Percentiles rank a stretch among this genome's conserved stretches.
Evolutionary conservation across 1,284 basidiomycete genomes (phyloP).

Genomic region (Apiotrichum domesticum): DNA sequence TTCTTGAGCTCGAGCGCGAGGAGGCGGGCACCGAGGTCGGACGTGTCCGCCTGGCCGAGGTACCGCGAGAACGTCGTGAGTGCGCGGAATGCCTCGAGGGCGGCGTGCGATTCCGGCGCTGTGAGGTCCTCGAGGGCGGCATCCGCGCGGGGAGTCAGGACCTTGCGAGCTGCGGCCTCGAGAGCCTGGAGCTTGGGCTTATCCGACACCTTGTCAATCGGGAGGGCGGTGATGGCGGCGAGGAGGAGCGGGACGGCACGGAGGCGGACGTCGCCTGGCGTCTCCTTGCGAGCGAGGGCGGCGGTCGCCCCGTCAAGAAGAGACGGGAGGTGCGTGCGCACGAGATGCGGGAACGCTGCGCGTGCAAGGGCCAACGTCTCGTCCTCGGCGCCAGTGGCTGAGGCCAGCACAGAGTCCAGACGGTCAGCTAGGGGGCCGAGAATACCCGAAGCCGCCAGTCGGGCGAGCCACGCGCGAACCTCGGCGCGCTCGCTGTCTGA

Average conservation of each 20-base stretch:
- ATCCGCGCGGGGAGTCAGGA: not conserved
- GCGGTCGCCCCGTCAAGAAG: not conserved
- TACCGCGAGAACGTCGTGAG: conserved; percentile 4
- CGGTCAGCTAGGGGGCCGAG: conserved; percentile 11
- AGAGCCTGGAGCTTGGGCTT: conserved; percentile 2
- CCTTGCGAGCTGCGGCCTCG: conserved; percentile 2
- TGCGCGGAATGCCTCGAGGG: conserved; percentile 1
- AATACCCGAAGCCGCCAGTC: conserved; percentile 11
- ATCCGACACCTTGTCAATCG: not conserved
- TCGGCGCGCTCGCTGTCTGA: conserved; percentile 4
- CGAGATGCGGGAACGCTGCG: conserved; percentile 2
- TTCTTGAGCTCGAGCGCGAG: conserved; percentile 2
- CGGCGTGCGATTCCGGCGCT: not conserved
- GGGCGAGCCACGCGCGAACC: conserved; percentile 17
- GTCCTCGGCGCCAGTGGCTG: not conserved
- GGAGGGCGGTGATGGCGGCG: not conserved
- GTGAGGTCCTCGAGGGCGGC: not conserved
- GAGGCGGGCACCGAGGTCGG: conserved; percentile 3
- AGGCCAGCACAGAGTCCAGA: conserved; percentile 11
- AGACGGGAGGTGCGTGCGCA: not conserved
- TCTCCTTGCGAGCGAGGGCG: conserved; percentile 2
- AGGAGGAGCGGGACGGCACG: conserved; percentile 5
- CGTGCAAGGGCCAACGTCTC: conserved; percentile 6
- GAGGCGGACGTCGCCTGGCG: conserved; percentile 5
- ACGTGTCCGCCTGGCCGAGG: not conserved